These are phyloP conservation scores for Hyaloscypha variabilis DNA, from an alignment of 495 filamentous ascomycete species.

Conservation along the genomic window DNA sequence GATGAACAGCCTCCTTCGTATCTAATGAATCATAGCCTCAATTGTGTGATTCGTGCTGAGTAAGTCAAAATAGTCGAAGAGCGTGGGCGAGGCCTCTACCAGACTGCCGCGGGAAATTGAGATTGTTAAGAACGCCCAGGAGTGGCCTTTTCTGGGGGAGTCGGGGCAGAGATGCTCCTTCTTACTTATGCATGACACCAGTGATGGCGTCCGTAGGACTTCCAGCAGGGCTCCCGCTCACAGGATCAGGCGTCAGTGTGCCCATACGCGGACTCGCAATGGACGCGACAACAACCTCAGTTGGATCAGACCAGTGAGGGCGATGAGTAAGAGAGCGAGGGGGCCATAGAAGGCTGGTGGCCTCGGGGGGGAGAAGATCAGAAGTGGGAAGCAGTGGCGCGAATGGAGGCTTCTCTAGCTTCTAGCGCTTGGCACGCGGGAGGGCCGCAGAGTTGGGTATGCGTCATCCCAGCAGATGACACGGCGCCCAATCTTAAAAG, in stretches of 20 bases:
- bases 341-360: neutral
- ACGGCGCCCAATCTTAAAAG: slow-evolving; percentile 11
- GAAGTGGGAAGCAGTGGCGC: neutral
- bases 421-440: neutral
- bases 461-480: slow-evolving; percentile 25
- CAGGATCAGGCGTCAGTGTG: neutral
- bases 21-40: neutral
- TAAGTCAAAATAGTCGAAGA: neutral
- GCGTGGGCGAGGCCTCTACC: neutral
- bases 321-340: neutral
- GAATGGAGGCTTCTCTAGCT: neutral
- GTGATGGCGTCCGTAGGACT: neutral
- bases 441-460: slow-evolving; percentile 4
- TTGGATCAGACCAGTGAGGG: slow-evolving; percentile 3
- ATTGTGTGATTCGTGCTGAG: neutral
- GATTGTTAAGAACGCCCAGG: slow-evolving; percentile 18
- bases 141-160: slow-evolving; percentile 1
- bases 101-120: neutral
- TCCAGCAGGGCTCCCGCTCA: slow-evolving; percentile 10
- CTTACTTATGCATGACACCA: slow-evolving; percentile 24
- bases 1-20: slow-evolving; percentile 4
- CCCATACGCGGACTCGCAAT: slow-evolving; percentile 3
- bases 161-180: slow-evolving; percentile 18
- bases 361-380: neutral
- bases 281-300: slow-evolving; percentile 18